These are phyloP conservation scores for Suillus sp. DNA, from an alignment of 768 basidiomycete genomes.

Conservation along the genomic window DNA sequence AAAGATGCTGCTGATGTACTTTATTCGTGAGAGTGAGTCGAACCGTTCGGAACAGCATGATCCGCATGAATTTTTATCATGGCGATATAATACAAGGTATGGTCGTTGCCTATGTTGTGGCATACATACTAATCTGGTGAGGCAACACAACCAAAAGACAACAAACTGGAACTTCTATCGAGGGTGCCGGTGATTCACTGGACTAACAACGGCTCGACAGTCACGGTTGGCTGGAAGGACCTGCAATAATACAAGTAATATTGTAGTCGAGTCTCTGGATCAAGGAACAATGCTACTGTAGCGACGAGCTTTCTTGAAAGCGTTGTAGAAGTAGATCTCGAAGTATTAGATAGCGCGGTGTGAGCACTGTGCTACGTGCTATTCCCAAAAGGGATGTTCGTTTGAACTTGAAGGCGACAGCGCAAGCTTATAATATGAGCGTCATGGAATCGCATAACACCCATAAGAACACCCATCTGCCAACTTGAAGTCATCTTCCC, in stretches of 20 bases:
- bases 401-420: slow-evolving; percentile 5
- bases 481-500: not conserved
- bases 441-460: not conserved
- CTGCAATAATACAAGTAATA: not conserved
- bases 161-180: not conserved
- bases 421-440: slow-evolving; percentile 1
- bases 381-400: slow-evolving; percentile 15
- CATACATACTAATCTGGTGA: not conserved
- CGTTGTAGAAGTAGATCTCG: no score
- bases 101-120: not conserved
- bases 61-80: not conserved
- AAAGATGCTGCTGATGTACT: not conserved
- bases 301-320: not conserved
- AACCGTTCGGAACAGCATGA: not conserved
- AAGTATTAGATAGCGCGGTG: no score
- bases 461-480: slow-evolving; percentile 8
- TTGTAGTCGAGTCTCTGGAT: not conserved
- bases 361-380: no score
- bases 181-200: not conserved
- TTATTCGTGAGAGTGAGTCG: not conserved
- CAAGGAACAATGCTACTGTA: slow-evolving; percentile 1
- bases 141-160: not conserved
- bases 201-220: not conserved
- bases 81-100: not conserved
- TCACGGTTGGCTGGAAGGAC: not conserved